These are phyloP conservation scores for Boletus insuetus DNA, from an alignment of 768 basidiomycete genomes.

Conservation along the genomic window DNA sequence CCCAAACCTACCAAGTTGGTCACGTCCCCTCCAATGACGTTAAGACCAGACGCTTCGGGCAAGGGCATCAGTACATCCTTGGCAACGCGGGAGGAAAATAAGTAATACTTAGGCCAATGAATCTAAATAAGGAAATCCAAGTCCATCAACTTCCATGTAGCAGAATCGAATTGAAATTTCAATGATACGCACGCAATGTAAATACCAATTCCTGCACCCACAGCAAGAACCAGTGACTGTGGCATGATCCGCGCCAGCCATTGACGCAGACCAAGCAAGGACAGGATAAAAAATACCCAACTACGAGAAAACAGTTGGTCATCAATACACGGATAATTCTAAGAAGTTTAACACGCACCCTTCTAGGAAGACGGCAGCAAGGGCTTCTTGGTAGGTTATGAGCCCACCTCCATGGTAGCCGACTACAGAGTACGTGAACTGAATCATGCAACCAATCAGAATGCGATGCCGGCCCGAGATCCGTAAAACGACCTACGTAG, in stretches of 20 bases:
- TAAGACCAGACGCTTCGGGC: constrained; percentile 55
- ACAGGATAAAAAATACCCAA: constrained; percentile 80
- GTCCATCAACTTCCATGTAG: constrained; percentile 5
- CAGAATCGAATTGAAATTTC: neutral
- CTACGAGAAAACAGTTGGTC: constrained; percentile 32
- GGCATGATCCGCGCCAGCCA: constrained; percentile 90
- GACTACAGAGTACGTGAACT: constrained; percentile 89
- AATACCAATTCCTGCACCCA: constrained; percentile 83
- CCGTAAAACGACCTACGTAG: constrained; percentile 50
- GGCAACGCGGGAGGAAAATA: neutral
- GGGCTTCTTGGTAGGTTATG: constrained; percentile 74
- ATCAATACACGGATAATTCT: neutral
- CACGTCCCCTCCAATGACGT: constrained; percentile 72
- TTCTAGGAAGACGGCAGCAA: constrained; percentile 85
- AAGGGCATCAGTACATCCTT: constrained; percentile 3
- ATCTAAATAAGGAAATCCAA: constrained; percentile 37
- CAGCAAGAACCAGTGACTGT: constrained; percentile 78
- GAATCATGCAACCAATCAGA: constrained; percentile 2
- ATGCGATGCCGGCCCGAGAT: neutral
- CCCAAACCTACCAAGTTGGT: constrained; percentile 72
- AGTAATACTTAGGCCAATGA: constrained; percentile 67
- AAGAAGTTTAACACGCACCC: constrained; percentile 47
- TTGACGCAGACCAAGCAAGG: constrained; percentile 80
- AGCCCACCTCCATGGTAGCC: constrained; percentile 73
- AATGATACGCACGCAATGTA: constrained; percentile 68